Base-by-base conservation (phyloP, 768 basidiomycete species). In the Cystoderma amianthinum region DNA sequence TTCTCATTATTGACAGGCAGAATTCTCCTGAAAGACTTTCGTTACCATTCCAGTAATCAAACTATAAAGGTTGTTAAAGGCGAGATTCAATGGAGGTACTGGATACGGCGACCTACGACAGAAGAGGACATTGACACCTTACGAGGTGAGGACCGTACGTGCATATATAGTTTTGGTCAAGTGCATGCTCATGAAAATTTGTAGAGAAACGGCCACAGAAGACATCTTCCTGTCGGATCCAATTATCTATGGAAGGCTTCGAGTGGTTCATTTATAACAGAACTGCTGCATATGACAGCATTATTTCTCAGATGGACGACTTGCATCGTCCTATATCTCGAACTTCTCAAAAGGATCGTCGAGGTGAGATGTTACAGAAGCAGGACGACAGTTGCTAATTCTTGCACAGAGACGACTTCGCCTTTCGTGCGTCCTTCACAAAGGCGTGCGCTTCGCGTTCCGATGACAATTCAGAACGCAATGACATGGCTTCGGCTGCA, bases 201-300 rank as follows among this genome's bases (percentile, higher is more conserved):
- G 12, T 43, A 72, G 68, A 59, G 32, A 64, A 69, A 48, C 55
- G 56, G 34, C 51, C 57, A 1, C 44, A 56, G 11, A 51, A 56
- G 11, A 54, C 72, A 17, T 68, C 76, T 43, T 77, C 84, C 11
- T 95, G 91, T 52, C 82, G 95, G 28, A 77, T 97, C 21, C 82
- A 87, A 41, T 55, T 93, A 20, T 80, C 80, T 5, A 51, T 88
- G 2, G 79, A 94, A 50, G 95, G 95, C 13, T 69, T 93, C 33
- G 93, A 98, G 58, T 93, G 89, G 83, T 90, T 90, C 58, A 52
- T 98, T 32, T 96, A 89, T 62, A 98, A 97, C 62, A 71, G 81
- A 36, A 94, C 90, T 2, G 77, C 88, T 3, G 82, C 91, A 3
- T 97, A 85, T 61, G 92, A 98, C 54, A 73, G 78, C 40, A 92